phyloP scores from a whole-genome alignment of 2,329 filamentous ascomycete genomes.

The Cladosporium sp. region DNA sequence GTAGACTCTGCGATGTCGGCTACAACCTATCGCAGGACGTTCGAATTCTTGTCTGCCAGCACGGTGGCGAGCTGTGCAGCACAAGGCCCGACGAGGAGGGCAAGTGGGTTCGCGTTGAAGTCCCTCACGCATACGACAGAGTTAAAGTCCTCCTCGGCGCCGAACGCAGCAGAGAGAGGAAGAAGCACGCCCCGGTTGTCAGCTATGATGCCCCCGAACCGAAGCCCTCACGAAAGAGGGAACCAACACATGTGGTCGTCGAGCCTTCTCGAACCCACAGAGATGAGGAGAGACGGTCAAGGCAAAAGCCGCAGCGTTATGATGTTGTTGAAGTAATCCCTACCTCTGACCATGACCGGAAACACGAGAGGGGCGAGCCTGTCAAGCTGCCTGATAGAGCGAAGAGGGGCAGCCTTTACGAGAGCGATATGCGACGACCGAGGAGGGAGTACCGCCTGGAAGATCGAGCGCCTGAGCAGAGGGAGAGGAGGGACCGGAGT shows the following conservation, averaged over 20 bases:
- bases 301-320: constrained; percentile 13
- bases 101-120: constrained; percentile 41
- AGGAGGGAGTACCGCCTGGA: constrained; percentile 10
- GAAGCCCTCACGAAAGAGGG: constrained; percentile 33
- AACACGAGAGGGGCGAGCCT: not conserved
- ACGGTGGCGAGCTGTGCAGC: constrained; percentile 9
- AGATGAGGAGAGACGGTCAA: constrained; percentile 6
- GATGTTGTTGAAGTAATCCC: constrained; percentile 14
- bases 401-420: constrained; percentile 9
- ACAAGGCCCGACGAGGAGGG: constrained; percentile 27
- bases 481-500: constrained; percentile 1
- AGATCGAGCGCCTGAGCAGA: constrained; percentile 4
- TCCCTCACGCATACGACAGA: constrained; percentile 39
- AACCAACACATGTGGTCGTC: constrained; percentile 20
- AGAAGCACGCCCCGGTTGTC: constrained; percentile 31
- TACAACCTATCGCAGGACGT: constrained; percentile 18
- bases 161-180: constrained; percentile 28
- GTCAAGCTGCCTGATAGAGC: constrained; percentile 7
- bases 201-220: constrained; percentile 28
- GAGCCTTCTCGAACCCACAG: constrained; percentile 14
- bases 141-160: constrained; percentile 37
- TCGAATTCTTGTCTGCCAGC: not conserved
- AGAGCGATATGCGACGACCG: constrained; percentile 11
- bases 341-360: not conserved
- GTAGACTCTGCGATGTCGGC: constrained; percentile 1